Evolutionary conservation across 768 basidiomycete species (phyloP), one percentile per base, ranked within the genome.

Genomic region (Rubroboletus pulcherrimus): DNA sequence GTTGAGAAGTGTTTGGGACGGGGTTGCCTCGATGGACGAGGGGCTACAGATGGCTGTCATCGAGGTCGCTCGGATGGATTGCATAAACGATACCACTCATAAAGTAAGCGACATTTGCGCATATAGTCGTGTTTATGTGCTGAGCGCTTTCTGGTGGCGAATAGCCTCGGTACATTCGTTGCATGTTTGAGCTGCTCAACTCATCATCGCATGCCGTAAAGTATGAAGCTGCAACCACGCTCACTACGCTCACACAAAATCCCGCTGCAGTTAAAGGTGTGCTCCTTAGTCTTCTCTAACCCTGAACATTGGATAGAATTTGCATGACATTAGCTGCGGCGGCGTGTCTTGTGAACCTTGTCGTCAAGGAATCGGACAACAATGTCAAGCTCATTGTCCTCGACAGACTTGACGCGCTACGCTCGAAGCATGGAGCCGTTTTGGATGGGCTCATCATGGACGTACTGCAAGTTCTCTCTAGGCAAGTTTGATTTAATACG

Each of bases 381-480:
- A 99, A 99, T 64, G 96, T 98, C 72, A 98, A 98, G 73, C 82
- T 98, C 43, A 98, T 98, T 56, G 96, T 98, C 17, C 80, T 99
- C 26, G 91, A 96, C 67, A 86, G 97, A 43, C 81, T 99, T 35
- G 91, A 98, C 52, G 74, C 73, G 34, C 78, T 99, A 21, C 83
- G 91, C 42, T 77, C 84, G 5, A 91, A 87, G 66, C 94, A 98
- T 71, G 94, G 91, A 17, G 85, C 85, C 63, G 85, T 98, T 37
- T 76, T 98, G 39, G 94, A 98, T 66, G 81, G 85, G 12, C 81
- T 98, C 49, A 93, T 94, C 58, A 95, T 97, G 91, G 97, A 99
- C 63, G 83, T 99, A 41, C 80, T 99, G 17, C 92, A 95, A 67
- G 86, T 97, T 17, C 76, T 98, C 24, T 84, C 87, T 19, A 92